A percentile compares a stretch with the other conserved stretches of the same genome.
Conservation (phyloP, 169 alveolate genomes). For the Plasmodium fragile region DNA sequence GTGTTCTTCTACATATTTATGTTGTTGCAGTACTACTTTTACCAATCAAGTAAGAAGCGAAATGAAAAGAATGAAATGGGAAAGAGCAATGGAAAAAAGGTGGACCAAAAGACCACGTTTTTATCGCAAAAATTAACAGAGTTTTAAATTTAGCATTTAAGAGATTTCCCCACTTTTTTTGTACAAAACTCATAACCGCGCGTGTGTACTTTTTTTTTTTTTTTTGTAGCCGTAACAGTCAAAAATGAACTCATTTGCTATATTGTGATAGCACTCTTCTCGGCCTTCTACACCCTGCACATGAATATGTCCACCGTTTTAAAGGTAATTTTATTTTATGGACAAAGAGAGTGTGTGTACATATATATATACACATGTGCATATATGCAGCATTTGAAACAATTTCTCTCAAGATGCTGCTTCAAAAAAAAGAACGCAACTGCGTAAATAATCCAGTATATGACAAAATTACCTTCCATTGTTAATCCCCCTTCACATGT, state of each 20-base stretch:
- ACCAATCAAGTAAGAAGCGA: conserved; percentile 41
- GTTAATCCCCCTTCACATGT: background rate
- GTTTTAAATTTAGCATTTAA: background rate
- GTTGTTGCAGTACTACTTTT: conserved; percentile 39
- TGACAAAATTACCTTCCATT: background rate
- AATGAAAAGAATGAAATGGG: background rate
- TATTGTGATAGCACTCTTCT: conserved; percentile 13
- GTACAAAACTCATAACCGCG: background rate
- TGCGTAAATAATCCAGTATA: background rate
- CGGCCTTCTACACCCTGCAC: conserved; percentile 50
- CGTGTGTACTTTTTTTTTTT: background rate
- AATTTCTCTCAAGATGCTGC: background rate
- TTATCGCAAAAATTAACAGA: background rate
- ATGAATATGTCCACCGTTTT: conserved; percentile 54
- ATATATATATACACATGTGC: background rate
- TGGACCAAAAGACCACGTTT: background rate
- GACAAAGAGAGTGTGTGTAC: background rate
- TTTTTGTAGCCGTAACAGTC: conserved; percentile 28
- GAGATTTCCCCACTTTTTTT: background rate
- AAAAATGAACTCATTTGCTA: conserved; percentile 42
- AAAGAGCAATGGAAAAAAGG: background rate
- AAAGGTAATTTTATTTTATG: conserved; percentile 36
- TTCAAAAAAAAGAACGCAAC: background rate
- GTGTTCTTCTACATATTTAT: background rate
- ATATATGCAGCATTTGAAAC: background rate